Evolutionary conservation across 306 rosid species (phyloP), one percentile per base, ranked within the genome.

Genomic region (Malus domestica): DNA sequence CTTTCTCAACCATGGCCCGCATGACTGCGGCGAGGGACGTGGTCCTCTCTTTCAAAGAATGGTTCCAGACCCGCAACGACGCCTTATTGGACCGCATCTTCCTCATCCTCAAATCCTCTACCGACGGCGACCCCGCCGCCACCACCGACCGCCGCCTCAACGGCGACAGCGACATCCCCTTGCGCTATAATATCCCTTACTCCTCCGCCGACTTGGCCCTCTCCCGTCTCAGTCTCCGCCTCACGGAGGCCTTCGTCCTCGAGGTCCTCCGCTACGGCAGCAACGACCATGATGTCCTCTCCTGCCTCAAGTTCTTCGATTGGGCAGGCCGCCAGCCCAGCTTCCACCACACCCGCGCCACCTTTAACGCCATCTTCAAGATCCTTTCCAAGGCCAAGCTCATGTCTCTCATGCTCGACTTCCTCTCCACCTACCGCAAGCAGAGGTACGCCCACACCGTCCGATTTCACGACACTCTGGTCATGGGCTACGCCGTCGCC

Each of bases 261-360:
- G 82, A 76, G 18, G 97, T 90, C 12, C 91, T 94, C 27, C 69
- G 72, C 15, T 76, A 83, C 78, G 83, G 86, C 5, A 6, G 32
- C 14, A 40, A 52, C 44, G 68, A 69, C 45, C 79, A 85, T 6
- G 86, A 86, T 14, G 89, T 90, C 32, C 85, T 89, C 68, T 82
- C 97, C 5, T 85, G 93, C 73, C 89, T 94, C 74, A 89, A 83
- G 79, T 91, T 94, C 89, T 94, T 94, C 82, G 96, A 94, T 66
- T 94, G 97, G 98, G 98, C 84, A 5, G 98, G 98, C 51, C 87
- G 88, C 57, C 97, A 94, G 22, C 81, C 76, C 0, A 52, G 77
- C 12, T 94, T 86, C 57, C 1, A 33, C 72, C 98, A 90, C 78
- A 89, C 98, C 15, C 91, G 87, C 7, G 83, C 79, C 69, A 90